phyloP scores from a whole-genome alignment of 305 asterid genomes.

The Solanum aculeatissimum region DNA sequence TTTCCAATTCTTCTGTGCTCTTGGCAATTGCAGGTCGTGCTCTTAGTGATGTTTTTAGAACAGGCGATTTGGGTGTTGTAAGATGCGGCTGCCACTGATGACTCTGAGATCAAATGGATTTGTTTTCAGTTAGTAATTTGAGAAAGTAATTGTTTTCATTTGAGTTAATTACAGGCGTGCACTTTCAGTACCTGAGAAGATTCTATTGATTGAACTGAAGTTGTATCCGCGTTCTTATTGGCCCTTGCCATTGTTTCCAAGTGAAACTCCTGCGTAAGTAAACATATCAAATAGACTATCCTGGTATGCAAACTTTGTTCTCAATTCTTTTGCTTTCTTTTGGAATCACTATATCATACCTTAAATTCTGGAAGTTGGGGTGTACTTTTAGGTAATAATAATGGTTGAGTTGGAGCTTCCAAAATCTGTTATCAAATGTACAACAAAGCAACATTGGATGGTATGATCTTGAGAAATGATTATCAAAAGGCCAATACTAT shows the following conservation, averaged over 20 bases:
- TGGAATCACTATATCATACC: slow-evolving; percentile 19
- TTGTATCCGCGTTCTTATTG: slow-evolving; percentile 52
- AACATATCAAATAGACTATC: neutral
- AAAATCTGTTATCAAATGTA: slow-evolving; percentile 36
- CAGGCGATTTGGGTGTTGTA: slow-evolving; percentile 79
- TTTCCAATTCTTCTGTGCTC: slow-evolving; percentile 61
- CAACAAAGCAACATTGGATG: neutral
- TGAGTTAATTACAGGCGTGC: neutral
- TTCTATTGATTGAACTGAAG: slow-evolving; percentile 53
- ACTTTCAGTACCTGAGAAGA: slow-evolving; percentile 35
- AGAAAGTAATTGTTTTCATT: neutral
- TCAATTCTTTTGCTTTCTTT: neutral
- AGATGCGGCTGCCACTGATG: slow-evolving; percentile 60
- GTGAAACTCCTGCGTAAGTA: slow-evolving; percentile 65
- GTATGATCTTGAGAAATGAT: neutral
- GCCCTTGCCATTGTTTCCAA: slow-evolving; percentile 88
- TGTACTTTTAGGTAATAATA: slow-evolving; percentile 49
- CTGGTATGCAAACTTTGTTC: neutral
- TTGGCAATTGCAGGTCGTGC: slow-evolving; percentile 78
- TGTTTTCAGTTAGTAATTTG: neutral
- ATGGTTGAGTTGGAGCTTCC: slow-evolving; percentile 48
- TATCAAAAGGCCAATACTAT: neutral
- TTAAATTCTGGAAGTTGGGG: slow-evolving; percentile 75
- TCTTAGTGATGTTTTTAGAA: slow-evolving; percentile 65
- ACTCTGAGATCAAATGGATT: slow-evolving; percentile 27